Evolutionary conservation across 441 rosid genomes (phyloP).

Genomic region (Erodium texanum): DNA sequence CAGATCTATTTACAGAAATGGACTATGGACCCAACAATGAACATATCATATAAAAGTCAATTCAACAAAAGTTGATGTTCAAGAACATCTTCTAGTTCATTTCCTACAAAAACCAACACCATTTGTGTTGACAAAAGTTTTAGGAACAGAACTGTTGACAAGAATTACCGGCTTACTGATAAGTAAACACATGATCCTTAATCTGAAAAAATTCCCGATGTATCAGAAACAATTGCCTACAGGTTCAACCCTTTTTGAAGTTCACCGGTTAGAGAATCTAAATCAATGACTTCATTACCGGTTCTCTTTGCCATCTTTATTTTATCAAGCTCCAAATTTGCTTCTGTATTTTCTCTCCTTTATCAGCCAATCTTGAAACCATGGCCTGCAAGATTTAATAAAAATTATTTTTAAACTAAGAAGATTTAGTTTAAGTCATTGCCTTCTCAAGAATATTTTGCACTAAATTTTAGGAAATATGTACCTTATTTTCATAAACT

Average conservation of each 20-base stretch:
- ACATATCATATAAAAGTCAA: no score
- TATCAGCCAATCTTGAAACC: conserved; percentile 64
- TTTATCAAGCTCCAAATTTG: conserved; percentile 52
- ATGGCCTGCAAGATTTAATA: conserved; percentile 35
- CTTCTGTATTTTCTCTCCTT: conserved; percentile 59
- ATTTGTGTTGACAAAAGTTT: background rate
- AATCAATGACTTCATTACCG: conserved; percentile 35
- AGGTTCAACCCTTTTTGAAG: conserved; percentile 47
- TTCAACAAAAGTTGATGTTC: no score
- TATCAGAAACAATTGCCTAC: conserved; percentile 18
- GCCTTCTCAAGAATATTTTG: no score
- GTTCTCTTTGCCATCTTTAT: conserved; percentile 28
- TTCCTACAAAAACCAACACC: background rate
- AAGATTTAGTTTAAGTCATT: no score
- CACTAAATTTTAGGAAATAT: background rate
- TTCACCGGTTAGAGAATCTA: conserved; percentile 53
- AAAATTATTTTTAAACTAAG: background rate
- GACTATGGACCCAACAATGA: background rate
- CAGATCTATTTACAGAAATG: background rate
- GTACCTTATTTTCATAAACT: conserved; percentile 58
- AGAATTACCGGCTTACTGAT: background rate
- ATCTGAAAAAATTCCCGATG: background rate
- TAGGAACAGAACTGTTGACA: no score
- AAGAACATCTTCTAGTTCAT: background rate
- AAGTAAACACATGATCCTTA: background rate